Conservation (phyloP, 257 asterid species). For the Anisodus tanguticus region DNA sequence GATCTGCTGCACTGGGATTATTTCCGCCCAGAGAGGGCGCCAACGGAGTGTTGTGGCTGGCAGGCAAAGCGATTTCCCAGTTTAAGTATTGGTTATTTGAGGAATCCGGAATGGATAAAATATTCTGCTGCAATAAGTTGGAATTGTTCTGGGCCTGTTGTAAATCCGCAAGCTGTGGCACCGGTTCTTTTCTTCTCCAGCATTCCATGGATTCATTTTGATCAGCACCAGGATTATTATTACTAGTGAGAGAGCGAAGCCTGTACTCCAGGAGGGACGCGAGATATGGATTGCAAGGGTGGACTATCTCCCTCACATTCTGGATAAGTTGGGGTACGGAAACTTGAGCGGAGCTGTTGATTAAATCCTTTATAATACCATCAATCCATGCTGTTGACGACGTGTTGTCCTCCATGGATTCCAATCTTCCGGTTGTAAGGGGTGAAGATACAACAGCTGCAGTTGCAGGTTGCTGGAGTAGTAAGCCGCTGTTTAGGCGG, state of each 20-base stretch:
- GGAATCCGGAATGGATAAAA: conserved; percentile 32
- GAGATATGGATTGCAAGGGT: conserved; percentile 91
- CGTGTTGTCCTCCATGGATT: conserved; percentile 57
- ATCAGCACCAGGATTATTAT: not conserved
- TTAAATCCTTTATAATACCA: conserved; percentile 82
- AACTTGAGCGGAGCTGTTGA: conserved; percentile 68
- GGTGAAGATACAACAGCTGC: conserved; percentile 15
- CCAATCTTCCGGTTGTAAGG: not conserved
- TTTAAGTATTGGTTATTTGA: conserved; percentile 36
- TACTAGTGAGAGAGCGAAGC: conserved; percentile 68
- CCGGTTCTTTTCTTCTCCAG: conserved; percentile 39
- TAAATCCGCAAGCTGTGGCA: conserved; percentile 28
- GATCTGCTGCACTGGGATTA: conserved; percentile 30
- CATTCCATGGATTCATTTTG: conserved; percentile 19
- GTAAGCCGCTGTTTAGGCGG: conserved; percentile 29
- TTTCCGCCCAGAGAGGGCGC: conserved; percentile 30
- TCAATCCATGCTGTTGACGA: conserved; percentile 81
- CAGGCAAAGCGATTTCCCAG: conserved; percentile 41
- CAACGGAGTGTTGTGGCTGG: conserved; percentile 28
- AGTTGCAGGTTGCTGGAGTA: conserved; percentile 33
- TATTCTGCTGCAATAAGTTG: conserved; percentile 10
- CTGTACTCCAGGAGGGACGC: conserved; percentile 76
- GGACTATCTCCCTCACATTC: conserved; percentile 85
- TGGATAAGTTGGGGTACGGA: conserved; percentile 88
- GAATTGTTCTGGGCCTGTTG: conserved; percentile 32